Conservation (phyloP, 176 grass and related monocot genomes). For the Cenchrus purpureus region DNA sequence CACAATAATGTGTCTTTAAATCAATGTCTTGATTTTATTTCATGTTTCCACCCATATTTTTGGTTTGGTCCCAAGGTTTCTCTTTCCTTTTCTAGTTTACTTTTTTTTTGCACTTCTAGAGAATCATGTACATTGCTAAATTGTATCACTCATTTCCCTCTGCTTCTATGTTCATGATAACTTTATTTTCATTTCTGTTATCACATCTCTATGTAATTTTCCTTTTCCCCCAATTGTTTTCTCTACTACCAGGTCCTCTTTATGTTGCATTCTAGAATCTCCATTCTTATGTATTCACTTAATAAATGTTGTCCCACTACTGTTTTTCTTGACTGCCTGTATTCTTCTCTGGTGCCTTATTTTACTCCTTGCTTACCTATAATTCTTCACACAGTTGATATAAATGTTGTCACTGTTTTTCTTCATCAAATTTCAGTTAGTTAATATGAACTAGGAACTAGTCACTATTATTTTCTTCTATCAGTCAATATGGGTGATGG, state of each 20-base stretch:
- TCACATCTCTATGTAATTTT: neutral
- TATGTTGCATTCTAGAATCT: neutral
- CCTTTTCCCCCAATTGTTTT: neutral
- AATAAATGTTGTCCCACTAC: neutral
- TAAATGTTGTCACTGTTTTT: neutral
- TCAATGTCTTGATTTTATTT: neutral
- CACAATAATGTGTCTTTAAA: neutral
- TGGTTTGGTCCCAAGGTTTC: neutral
- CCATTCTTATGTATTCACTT: neutral
- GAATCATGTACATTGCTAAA: neutral
- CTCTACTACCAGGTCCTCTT: neutral
- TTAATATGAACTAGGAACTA: neutral
- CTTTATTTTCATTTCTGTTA: neutral
- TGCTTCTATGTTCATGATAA: neutral
- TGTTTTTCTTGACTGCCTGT: constrained; percentile 19
- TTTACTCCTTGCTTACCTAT: neutral
- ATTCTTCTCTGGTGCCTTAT: constrained; percentile 10
- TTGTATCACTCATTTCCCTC: neutral
- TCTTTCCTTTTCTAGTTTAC: neutral
- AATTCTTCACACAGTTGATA: neutral
- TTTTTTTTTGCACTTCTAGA: neutral
- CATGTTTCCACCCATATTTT: constrained; percentile 4
- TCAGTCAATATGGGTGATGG: neutral
- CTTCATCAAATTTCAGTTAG: neutral
- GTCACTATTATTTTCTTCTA: neutral